These are phyloP conservation scores for Pythium biforme DNA, from an alignment of 352 stramenopile genomes.

Conservation along the genomic window DNA sequence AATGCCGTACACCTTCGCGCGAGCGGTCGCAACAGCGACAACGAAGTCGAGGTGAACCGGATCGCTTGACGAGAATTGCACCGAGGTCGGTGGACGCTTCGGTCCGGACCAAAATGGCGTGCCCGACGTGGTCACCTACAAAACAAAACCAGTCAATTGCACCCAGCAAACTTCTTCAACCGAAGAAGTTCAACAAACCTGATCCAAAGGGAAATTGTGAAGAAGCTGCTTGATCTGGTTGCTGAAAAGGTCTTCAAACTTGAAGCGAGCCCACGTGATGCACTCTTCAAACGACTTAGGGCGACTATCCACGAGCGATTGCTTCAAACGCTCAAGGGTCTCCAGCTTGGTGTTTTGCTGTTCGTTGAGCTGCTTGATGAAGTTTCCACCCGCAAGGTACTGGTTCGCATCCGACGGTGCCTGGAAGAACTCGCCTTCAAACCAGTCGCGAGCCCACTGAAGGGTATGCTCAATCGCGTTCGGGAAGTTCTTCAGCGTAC, in stretches of 20 bases:
- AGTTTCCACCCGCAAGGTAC: constrained; percentile 84
- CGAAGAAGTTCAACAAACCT: constrained; percentile 39
- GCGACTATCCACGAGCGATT: constrained; percentile 91
- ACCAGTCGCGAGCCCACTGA: constrained; percentile 98
- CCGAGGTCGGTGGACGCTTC: constrained; percentile 94
- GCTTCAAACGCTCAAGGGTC: constrained; percentile 91
- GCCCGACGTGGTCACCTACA: constrained; percentile 93
- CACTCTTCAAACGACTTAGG: constrained; percentile 96
- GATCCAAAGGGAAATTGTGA: constrained; percentile 98
- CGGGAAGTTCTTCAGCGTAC: constrained; percentile 99
- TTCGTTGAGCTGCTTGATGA: constrained; percentile 92
- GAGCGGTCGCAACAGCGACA: constrained; percentile 93
- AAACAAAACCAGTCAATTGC: constrained; percentile 12
- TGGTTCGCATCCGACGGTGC: constrained; percentile 95
- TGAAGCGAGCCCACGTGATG: constrained; percentile 95
- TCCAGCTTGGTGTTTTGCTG: constrained; percentile 98
- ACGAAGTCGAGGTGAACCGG: constrained; percentile 96
- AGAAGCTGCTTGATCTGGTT: constrained; percentile 98
- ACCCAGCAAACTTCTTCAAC: background rate
- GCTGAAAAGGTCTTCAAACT: constrained; percentile 98
- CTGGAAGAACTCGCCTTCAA: constrained; percentile 99
- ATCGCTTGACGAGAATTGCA: constrained; percentile 92
- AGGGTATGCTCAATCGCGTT: constrained; percentile 99
- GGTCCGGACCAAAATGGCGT: constrained; percentile 98
- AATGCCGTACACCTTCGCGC: constrained; percentile 95